These are phyloP conservation scores for Salisapilia sapeloensis DNA, from an alignment of 352 stramenopile genomes.

Conservation along the genomic window DNA sequence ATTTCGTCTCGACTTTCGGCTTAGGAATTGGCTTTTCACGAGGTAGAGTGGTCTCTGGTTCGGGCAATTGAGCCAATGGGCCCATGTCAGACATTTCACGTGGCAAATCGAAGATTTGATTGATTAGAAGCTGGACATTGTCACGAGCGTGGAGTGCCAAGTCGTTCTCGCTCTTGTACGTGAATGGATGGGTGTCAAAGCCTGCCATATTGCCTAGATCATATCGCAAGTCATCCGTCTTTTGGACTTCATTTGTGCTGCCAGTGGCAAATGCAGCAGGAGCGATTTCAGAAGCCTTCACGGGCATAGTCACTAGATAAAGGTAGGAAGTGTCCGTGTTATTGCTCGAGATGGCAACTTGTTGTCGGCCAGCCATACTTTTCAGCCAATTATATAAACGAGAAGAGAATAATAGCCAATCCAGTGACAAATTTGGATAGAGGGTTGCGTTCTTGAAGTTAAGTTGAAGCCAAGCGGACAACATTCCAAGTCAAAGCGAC, in stretches of 20 bases:
- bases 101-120: constrained; percentile 84
- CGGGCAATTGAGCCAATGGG: constrained; percentile 70
- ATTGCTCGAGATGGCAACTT: too few relatives aligned
- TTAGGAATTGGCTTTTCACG: constrained; percentile 83
- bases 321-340: too few relatives aligned
- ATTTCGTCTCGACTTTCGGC: constrained; percentile 94
- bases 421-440: too few relatives aligned
- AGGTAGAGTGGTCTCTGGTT: constrained; percentile 46
- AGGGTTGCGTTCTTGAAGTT: too few relatives aligned
- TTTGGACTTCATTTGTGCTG: constrained; percentile 45
- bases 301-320: constrained; percentile 27
- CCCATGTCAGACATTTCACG: constrained; percentile 88
- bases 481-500: too few relatives aligned
- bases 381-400: too few relatives aligned
- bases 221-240: constrained; percentile 76
- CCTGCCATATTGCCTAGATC: constrained; percentile 81
- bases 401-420: too few relatives aligned
- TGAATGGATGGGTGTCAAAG: constrained; percentile 80
- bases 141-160: constrained; percentile 80
- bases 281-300: constrained; percentile 74
- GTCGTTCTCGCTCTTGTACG: constrained; percentile 73
- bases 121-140: constrained; percentile 90
- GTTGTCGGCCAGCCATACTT: too few relatives aligned
- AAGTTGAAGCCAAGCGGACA: too few relatives aligned
- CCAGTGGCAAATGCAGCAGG: constrained; percentile 45